A percentile compares a stretch with the other conserved stretches of the same genome.
Evolutionary conservation across 1,139 yeast species (phyloP).

Genomic region (Debaryomyces subglobosus): DNA sequence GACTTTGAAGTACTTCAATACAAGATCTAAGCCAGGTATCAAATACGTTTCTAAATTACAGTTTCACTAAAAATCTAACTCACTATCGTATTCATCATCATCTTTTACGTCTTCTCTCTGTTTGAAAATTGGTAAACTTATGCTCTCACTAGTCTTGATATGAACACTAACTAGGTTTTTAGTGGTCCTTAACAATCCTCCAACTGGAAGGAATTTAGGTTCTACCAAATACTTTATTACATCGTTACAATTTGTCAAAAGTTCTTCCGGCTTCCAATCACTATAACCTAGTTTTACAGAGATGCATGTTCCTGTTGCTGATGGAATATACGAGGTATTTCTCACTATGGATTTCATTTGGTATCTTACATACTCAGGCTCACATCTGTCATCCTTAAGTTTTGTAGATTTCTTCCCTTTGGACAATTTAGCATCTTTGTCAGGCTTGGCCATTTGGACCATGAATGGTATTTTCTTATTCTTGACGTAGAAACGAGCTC

Average conservation of each 20-base stretch:
- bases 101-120: conserved; percentile 19
- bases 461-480: conserved; percentile 66
- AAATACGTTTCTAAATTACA: background rate
- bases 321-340: conserved; percentile 62
- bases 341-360: conserved; percentile 65
- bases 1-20: background rate
- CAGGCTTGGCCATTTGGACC: conserved; percentile 64
- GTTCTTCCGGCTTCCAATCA: conserved; percentile 43
- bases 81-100: conserved; percentile 30
- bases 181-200: conserved; percentile 54
- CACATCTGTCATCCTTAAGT: conserved; percentile 57
- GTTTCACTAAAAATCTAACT: conserved; percentile 28
- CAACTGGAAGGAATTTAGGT: conserved; percentile 53
- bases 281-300: conserved; percentile 57
- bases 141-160: conserved; percentile 65
- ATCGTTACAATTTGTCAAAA: conserved; percentile 58
- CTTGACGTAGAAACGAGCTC: conserved; percentile 57
- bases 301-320: conserved; percentile 56
- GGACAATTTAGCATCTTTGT: conserved; percentile 39
- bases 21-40: background rate
- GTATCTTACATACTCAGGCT: conserved; percentile 58
- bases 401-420: conserved; percentile 39
- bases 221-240: conserved; percentile 55
- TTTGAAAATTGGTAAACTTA: conserved; percentile 50
- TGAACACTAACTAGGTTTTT: conserved; percentile 52